Conservation (phyloP, 2,329 filamentous ascomycete genomes). For the Penicillium sp. region DNA sequence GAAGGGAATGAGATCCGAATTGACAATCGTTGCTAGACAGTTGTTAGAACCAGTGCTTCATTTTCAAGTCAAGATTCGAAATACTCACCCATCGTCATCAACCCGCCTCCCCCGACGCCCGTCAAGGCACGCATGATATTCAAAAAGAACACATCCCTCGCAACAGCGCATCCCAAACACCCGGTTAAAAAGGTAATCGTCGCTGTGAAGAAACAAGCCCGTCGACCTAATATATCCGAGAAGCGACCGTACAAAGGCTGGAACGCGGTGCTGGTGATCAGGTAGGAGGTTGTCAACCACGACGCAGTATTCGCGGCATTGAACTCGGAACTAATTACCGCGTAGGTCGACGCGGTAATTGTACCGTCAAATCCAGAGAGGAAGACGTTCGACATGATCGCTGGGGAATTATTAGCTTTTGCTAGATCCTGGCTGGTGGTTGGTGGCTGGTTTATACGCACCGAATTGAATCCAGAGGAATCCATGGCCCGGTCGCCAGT, state of each 20-base stretch:
- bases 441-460: constrained; percentile 20
- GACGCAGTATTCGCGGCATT: constrained; percentile 51
- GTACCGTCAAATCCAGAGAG: constrained; percentile 59
- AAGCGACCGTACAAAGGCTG: constrained; percentile 75
- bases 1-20: constrained; percentile 75
- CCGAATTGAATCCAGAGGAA: constrained; percentile 63
- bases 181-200: constrained; percentile 67
- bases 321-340: constrained; percentile 53
- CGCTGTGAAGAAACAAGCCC: constrained; percentile 65
- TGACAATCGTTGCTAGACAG: constrained; percentile 63
- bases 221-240: constrained; percentile 70
- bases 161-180: constrained; percentile 71
- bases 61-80: neutral
- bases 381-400: constrained; percentile 69
- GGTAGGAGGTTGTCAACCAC: constrained; percentile 64
- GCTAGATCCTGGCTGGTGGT: neutral
- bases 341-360: constrained; percentile 51
- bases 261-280: constrained; percentile 68
- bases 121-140: constrained; percentile 72
- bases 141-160: constrained; percentile 69
- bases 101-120: constrained; percentile 73
- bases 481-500: constrained; percentile 56
- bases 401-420: constrained; percentile 27
- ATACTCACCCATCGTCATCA: constrained; percentile 64
- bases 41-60: neutral